Conservation (phyloP, 2,329 filamentous ascomycete genomes). For the Colletotrichum lini region DNA sequence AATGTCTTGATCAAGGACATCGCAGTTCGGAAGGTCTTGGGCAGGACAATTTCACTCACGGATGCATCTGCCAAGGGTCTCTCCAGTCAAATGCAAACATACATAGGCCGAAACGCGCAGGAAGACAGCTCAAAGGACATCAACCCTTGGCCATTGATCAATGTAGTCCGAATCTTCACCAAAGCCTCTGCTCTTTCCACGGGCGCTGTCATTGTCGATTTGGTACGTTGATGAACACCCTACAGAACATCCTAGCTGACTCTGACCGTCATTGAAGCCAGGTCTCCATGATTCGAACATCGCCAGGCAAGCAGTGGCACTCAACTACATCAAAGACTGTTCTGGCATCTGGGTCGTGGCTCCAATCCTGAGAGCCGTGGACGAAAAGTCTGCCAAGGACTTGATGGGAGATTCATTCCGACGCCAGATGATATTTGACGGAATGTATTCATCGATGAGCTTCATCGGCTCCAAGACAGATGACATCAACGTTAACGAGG, state of each 20-base stretch:
- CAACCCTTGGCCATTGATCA: slow-evolving; percentile 64
- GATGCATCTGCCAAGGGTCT: neutral
- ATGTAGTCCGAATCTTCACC: slow-evolving; percentile 59
- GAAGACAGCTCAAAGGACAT: fast-evolving
- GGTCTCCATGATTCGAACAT: slow-evolving; percentile 73
- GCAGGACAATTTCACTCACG: neutral
- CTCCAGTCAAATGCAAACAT: neutral
- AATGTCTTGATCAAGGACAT: neutral
- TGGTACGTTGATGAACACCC: too few relatives aligned
- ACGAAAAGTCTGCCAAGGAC: slow-evolving; percentile 70
- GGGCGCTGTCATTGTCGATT: slow-evolving; percentile 58
- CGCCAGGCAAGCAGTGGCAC: slow-evolving; percentile 69
- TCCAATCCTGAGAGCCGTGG: slow-evolving; percentile 71
- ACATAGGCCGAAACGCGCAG: neutral
- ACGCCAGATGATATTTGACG: slow-evolving; percentile 71
- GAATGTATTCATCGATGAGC: slow-evolving; percentile 65
- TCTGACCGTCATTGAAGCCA: too few relatives aligned
- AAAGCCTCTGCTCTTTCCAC: slow-evolving; percentile 52
- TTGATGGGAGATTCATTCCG: slow-evolving; percentile 71
- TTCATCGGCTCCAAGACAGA: slow-evolving; percentile 76
- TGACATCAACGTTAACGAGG: slow-evolving; percentile 62
- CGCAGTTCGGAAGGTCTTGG: neutral
- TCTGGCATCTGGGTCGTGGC: slow-evolving; percentile 73
- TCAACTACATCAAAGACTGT: slow-evolving; percentile 72
- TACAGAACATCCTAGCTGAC: too few relatives aligned